Evolutionary conservation across 768 basidiomycete genomes (phyloP).

Genomic region (Pilatotrama ljubarskyi): DNA sequence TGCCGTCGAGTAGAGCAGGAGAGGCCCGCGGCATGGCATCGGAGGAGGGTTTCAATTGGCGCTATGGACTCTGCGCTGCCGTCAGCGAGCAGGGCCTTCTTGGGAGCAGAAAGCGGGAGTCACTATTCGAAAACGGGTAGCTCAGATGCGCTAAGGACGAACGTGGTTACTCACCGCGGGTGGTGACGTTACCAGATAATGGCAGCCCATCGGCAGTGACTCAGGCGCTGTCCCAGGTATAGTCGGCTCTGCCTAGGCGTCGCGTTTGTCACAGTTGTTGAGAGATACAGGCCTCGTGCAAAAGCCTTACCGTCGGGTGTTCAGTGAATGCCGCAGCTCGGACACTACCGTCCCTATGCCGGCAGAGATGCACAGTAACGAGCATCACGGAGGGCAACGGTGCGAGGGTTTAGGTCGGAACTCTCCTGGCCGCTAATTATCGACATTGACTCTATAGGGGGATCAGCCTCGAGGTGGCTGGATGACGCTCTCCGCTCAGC

Average conservation of each 20-base stretch:
- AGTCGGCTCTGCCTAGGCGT: background rate
- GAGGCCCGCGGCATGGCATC: background rate
- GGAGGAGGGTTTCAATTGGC: background rate
- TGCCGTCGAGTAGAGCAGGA: background rate
- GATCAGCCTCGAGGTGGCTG: conserved; percentile 10
- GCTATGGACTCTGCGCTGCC: background rate
- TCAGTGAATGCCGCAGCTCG: background rate
- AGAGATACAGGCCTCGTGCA: background rate
- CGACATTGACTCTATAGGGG: background rate
- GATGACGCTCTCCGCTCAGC: background rate
- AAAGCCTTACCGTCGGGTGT: background rate
- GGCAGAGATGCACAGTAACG: background rate
- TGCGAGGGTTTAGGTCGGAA: conserved; percentile 2
- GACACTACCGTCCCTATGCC: background rate
- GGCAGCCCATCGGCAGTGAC: background rate
- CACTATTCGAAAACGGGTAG: background rate
- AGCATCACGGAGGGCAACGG: background rate
- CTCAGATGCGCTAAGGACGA: background rate
- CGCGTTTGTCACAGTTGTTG: background rate
- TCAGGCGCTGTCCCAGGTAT: background rate
- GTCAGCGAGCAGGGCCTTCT: background rate
- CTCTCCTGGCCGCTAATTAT: conserved; percentile 1
- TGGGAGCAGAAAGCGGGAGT: background rate
- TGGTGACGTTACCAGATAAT: background rate
- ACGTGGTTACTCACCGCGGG: conserved; percentile 3